Evolutionary conservation across 2,329 filamentous ascomycete genomes (phyloP), one percentile per base, ranked within the genome.

Genomic region (Diaporthe amygdali): DNA sequence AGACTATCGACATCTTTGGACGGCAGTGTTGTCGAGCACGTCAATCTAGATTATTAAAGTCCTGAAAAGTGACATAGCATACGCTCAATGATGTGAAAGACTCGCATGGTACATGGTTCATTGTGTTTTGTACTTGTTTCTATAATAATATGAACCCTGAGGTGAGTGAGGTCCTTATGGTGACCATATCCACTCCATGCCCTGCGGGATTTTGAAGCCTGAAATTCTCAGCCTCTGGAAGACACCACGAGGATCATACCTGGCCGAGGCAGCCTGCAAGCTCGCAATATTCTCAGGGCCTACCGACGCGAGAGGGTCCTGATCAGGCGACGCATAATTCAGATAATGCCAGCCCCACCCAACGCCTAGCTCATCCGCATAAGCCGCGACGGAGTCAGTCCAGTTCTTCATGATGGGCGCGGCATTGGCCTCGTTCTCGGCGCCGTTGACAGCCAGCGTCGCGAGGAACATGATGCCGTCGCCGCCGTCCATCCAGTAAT

Each of bases 361-460:
- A 5, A 77, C 69, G 0, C 74, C 76, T 22, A 78, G 68, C 54
- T 77, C 74, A 55, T 74, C 73, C 0, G 78, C 74, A 52, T 77
- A 77, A 1, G 68, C 71, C 49, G 79, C 77, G 8, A 82, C 72
- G 2, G 78, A 76, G 68, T 81, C 64, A 70, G 81, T 37, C 15
- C 81, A 83, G 2, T 75, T 74, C 44, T 77, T 76, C 7, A 84
- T 76, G 1, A 81, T 75, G 68, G 82, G 81, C 68, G 80, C 77
- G 0, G 83, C 81, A 1, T 79, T 77, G 3, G 74, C 68, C 72
- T 81, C 79, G 2, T 76, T 73, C 52, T 83, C 78, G 1, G 78
- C 80, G 17, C 79, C 80, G 70, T 78, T 75, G 55, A 80, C 74
- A 15, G 77, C 78, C 52, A 78, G 75, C 0, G 76, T 77, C 1